Percentiles rank a stretch among this genome's conserved stretches.
These are phyloP conservation scores for Daedaleopsis sinensis DNA, from an alignment of 768 basidiomycete genomes.

Conservation along the genomic window DNA sequence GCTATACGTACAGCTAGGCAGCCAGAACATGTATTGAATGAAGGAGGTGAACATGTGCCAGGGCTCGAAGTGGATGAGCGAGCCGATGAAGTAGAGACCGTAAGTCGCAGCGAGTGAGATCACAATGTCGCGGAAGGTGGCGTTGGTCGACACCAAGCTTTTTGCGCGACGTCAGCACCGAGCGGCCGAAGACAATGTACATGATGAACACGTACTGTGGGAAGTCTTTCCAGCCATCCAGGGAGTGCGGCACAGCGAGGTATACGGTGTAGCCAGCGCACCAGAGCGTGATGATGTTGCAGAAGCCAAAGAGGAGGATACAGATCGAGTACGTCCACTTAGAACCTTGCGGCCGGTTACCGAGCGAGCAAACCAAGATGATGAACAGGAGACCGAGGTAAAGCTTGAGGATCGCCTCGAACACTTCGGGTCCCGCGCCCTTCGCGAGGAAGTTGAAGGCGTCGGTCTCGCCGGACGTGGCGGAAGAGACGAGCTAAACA, in stretches of 20 bases:
- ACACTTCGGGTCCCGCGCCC: slow-evolving; percentile 72
- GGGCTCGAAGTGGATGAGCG: slow-evolving; percentile 89
- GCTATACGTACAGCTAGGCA: slow-evolving; percentile 63
- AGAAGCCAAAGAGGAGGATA: slow-evolving; percentile 78
- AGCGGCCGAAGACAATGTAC: slow-evolving; percentile 22
- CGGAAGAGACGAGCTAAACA: slow-evolving; percentile 74
- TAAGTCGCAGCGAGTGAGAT: slow-evolving; percentile 79
- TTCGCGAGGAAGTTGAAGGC: slow-evolving; percentile 83
- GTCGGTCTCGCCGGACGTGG: slow-evolving; percentile 59
- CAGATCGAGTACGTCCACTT: slow-evolving; percentile 82
- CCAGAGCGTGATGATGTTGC: slow-evolving; percentile 80
- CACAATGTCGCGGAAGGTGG: slow-evolving; percentile 81
- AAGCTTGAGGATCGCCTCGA: slow-evolving; percentile 79
- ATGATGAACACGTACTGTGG: slow-evolving; percentile 47
- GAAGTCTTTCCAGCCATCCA: slow-evolving; percentile 77
- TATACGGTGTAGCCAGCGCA: slow-evolving; percentile 93
- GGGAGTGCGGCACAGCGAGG: slow-evolving; percentile 73
- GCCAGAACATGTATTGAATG: slow-evolving; percentile 88
- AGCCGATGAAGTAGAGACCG: slow-evolving; percentile 83
- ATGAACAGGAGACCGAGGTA: slow-evolving; percentile 88
- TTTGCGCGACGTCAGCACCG: neutral
- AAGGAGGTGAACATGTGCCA: slow-evolving; percentile 98
- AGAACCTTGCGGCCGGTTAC: slow-evolving; percentile 90
- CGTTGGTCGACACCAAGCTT: slow-evolving; percentile 64
- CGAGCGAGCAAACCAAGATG: slow-evolving; percentile 83